phyloP scores from a whole-genome alignment of 139 green algal species.

The Picochlorum sp. region DNA sequence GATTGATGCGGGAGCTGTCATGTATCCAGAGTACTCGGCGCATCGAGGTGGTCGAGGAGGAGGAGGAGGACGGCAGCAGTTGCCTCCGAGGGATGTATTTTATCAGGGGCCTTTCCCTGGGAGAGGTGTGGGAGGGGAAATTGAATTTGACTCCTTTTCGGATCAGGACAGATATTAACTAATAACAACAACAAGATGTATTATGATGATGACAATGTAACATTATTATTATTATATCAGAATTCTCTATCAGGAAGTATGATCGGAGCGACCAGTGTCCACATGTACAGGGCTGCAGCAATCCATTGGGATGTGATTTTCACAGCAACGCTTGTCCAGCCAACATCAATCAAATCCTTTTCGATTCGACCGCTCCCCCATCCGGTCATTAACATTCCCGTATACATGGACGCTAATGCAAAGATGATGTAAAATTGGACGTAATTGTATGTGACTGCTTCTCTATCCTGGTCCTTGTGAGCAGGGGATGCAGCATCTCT shows the following conservation, averaged over 20 bases:
- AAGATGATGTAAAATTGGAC: slow-evolving; percentile 97
- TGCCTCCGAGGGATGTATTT: not conserved
- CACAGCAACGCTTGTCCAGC: slow-evolving; percentile 91
- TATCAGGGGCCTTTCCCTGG: not conserved
- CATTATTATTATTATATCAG: not conserved
- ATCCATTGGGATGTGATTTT: slow-evolving; percentile 76
- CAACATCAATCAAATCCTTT: slow-evolving; percentile 82
- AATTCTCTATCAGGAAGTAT: slow-evolving; percentile 87
- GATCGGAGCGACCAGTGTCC: slow-evolving; percentile 82
- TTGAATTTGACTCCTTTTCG: slow-evolving; percentile 14
- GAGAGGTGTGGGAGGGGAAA: slow-evolving; percentile 23
- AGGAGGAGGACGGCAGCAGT: not conserved
- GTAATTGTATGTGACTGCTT: slow-evolving; percentile 32
- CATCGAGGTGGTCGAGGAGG: not conserved
- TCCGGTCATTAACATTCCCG: slow-evolving; percentile 95
- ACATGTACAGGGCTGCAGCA: slow-evolving; percentile 77
- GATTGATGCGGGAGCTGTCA: slow-evolving; percentile 1
- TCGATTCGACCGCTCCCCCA: slow-evolving; percentile 70
- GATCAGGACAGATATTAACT: slow-evolving; percentile 28
- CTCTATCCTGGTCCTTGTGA: not conserved
- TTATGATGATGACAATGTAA: not conserved
- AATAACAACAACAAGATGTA: not conserved
- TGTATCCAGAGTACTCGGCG: slow-evolving; percentile 5
- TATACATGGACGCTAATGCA: slow-evolving; percentile 87
- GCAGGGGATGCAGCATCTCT: not conserved